A percentile compares a stretch with the other conserved stretches of the same genome.
phyloP scores from a whole-genome alignment of 352 stramenopile genomes.

The Phytopythium vexans region DNA sequence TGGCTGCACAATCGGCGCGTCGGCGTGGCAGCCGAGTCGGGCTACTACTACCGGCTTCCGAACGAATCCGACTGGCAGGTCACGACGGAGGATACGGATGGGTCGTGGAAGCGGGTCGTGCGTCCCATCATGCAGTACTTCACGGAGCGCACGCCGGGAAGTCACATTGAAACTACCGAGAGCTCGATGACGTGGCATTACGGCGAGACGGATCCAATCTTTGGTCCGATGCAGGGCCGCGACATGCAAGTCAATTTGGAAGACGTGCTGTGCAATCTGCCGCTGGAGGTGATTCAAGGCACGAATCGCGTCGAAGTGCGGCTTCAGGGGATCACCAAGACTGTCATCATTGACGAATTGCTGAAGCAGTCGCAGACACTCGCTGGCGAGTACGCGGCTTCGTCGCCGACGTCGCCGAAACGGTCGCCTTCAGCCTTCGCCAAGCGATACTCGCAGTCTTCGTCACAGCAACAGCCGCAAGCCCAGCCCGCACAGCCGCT shows the following conservation, averaged over 20 bases:
- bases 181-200: constrained; percentile 68
- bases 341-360: constrained; percentile 57
- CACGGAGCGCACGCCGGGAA: constrained; percentile 64
- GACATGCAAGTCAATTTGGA: constrained; percentile 89
- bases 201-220: constrained; percentile 69
- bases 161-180: constrained; percentile 62
- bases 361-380: constrained; percentile 36
- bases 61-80: constrained; percentile 53
- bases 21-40: constrained; percentile 55
- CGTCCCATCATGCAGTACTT: constrained; percentile 77
- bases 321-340: constrained; percentile 65
- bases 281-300: constrained; percentile 76
- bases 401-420: constrained; percentile 12
- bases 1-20: constrained; percentile 64
- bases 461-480: not conserved
- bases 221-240: constrained; percentile 78
- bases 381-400: not conserved
- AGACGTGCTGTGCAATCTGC: constrained; percentile 80
- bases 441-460: no score
- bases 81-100: constrained; percentile 52
- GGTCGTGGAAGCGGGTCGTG: constrained; percentile 73
- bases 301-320: constrained; percentile 76
- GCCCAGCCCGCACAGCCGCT: constrained; percentile 8
- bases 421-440: no score
- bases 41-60: constrained; percentile 57